A percentile compares a stretch with the other conserved stretches of the same genome.
These are phyloP conservation scores for Salix purpurea DNA, from an alignment of 345 rosid genomes.

Conservation along the genomic window DNA sequence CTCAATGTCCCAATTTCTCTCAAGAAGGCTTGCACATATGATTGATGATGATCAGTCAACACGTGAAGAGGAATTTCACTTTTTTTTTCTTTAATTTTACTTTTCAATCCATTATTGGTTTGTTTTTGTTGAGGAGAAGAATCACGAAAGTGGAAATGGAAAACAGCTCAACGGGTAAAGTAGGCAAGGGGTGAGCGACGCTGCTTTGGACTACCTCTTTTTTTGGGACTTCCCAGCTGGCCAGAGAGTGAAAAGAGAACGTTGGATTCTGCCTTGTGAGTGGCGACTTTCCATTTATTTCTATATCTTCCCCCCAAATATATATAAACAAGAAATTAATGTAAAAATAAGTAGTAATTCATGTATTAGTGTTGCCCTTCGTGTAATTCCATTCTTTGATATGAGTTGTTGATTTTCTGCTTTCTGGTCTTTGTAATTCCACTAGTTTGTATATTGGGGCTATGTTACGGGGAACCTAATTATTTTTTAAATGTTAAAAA, in stretches of 20 bases:
- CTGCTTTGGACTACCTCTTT: constrained; percentile 16
- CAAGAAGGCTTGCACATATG: constrained; percentile 67
- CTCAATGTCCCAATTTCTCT: constrained; percentile 57
- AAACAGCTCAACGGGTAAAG: constrained; percentile 53
- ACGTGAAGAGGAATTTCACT: neutral
- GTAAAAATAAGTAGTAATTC: constrained; percentile 1
- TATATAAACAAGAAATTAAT: neutral
- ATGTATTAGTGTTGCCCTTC: neutral
- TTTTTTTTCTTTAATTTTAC: neutral
- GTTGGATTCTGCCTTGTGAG: constrained; percentile 24
- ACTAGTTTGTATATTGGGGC: too few relatives aligned
- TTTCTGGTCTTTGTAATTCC: neutral
- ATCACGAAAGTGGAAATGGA: constrained; percentile 11
- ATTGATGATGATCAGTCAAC: constrained; percentile 10
- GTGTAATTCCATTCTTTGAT: neutral
- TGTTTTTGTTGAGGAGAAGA: neutral
- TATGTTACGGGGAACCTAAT: too few relatives aligned
- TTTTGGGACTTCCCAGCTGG: constrained; percentile 26
- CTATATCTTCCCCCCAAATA: constrained; percentile 4
- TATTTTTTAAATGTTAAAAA: too few relatives aligned
- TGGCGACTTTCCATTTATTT: constrained; percentile 4
- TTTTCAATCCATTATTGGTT: neutral
- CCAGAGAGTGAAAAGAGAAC: constrained; percentile 16
- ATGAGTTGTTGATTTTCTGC: neutral
- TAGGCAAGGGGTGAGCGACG: constrained; percentile 5